Base-by-base conservation (phyloP, 306 rosid genomes). In the Casuarina glauca region DNA sequence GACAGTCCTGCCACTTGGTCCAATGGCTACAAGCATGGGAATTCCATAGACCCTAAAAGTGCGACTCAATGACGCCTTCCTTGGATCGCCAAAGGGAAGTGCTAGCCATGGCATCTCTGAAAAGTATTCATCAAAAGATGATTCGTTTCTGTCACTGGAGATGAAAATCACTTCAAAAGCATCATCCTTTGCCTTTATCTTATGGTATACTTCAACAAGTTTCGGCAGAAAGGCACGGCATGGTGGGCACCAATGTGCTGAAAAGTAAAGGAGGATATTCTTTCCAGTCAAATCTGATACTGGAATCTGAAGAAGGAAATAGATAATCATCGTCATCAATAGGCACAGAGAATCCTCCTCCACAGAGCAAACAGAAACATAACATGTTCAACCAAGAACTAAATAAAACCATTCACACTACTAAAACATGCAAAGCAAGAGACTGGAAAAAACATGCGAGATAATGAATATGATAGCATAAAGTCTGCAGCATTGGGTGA, bases 221-320 rank as follows among this genome's bases (percentile, higher is more conserved):
- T 88, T 89, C 44, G 97, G 98, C 26, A 87, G 76, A 84, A 94
- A 91, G 52, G 90, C 90, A 26, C 90, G 90, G 79, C 94, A 91
- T 43, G 94, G 93, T 49, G 91, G 90, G 76, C 96, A 89, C 96
- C 97, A 90, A 9, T 90, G 91, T 9, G 94, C 98, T 49, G 97
- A 94, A 88, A 94, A 94, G 81, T 91, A 94, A 19, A 94, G 87
- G 48, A 94, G 88, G 72, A 94, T 78, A 52, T 43, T 89, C 87
- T 87, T 90, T 69, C 97, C 96, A 66, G 81, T 82, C 26, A 94
- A 81, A 68, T 86, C 90, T 15, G 90, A 86, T 60, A 94, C 93
- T 0, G 78, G 91, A 68, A 91, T 69, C 98, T 91, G 85, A 75
- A 69, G 62, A 74, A 5, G 48, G 4, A 50, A 49, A 49, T 69